Base-by-base conservation (phyloP, 2,329 filamentous ascomycete genomes). In the Aspergillus chevalieri region DNA sequence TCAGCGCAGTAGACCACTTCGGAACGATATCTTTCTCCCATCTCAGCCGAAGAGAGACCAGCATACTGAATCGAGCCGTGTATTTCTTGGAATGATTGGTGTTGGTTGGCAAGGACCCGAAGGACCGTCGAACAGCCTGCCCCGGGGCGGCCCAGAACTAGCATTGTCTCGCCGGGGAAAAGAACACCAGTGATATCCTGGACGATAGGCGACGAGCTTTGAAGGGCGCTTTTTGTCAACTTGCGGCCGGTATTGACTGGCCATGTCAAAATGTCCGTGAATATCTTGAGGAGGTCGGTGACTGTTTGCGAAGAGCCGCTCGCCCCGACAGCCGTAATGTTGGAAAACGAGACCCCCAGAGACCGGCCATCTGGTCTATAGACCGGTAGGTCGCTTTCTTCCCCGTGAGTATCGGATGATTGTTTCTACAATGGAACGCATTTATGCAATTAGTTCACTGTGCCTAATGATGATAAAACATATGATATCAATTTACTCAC, bases 1-100 rank as follows among this genome's bases (percentile, higher is more conserved):
- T 90, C 87, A 49, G 85, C 85, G 0, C 85, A 89, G 72, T 91
- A 91, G 64, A 90, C 88, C 52, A 85, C 85, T 67, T 92, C 87
- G 54, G 87, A 87, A 24, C 85, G 82, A 69, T 89, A 87, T 53
- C 80, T 72, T 14, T 79, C 79, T 71, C 87, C 81, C 86, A 91
- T 89, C 62, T 87, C 79, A 60, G 85, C 70, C 26, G 84, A 76
- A n/a, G 78, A 73, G 58, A 89, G 76, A 51, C 83, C 79, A 33
- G n/a, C 22, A 43, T 45, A 48, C 21, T 52, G 45, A 50, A 57
- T 89, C 83, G 30, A 84, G 87, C 68, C 92, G 86, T 54, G 88
- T 87, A 8, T 2, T 14, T 42, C 19, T 21, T 42, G 19, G 19
- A 10, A 42, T 8, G 39, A 42, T 24, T 42, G n/a, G 15, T 21